Base-by-base conservation (phyloP, 192 early-diverging fungal genomes). In the Globomyces pollinis-pini region DNA sequence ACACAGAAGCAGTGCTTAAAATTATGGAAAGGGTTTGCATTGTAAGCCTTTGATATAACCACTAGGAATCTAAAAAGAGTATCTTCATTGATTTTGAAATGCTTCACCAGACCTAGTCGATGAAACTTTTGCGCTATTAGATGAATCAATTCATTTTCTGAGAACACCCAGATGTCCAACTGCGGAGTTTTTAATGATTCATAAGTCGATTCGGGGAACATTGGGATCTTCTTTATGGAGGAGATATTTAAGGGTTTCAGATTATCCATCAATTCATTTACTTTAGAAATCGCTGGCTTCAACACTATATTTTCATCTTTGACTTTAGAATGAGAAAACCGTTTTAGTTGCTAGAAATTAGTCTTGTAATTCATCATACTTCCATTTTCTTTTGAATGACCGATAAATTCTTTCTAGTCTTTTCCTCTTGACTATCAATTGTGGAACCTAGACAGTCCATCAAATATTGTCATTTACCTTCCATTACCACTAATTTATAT, bases 1-100 rank as follows among this genome's bases (percentile, higher is more conserved):
- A 78, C 76, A 44, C 76, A 74, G 42, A 78, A 78, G 62, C 72
- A 75, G 44, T 78, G 76, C 30, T 68, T 61, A 50, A 78, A 78
- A 44, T 78, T 78, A 61, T 78, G 76, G 56, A 78, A 78, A 8
- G 72, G 72, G 42, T 78, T 78, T 28, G 38, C 30, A 56, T 78
- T 78, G 56, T 78, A 78, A n/a, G 55, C 51, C 32, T 43, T 49
- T 58, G 59, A 12, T 20, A 74, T 60, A 13, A 54, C 36, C 20
- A 60, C 26, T 59, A 78, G 56, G 52, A 78, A 78, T 41, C 55
- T 44, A 16, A 56, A 41, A 30, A 78, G 41, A 0, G 39, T 64
- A 12, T 32, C 32, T 38, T 60, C 51, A 26, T 78, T 68, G 26
- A 78, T 71, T 57, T 69, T 65, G 63, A 72, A 78, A 18, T 44